These are phyloP conservation scores for Parathielavia hyrcaniae DNA, from an alignment of 495 filamentous ascomycete species.

Conservation along the genomic window DNA sequence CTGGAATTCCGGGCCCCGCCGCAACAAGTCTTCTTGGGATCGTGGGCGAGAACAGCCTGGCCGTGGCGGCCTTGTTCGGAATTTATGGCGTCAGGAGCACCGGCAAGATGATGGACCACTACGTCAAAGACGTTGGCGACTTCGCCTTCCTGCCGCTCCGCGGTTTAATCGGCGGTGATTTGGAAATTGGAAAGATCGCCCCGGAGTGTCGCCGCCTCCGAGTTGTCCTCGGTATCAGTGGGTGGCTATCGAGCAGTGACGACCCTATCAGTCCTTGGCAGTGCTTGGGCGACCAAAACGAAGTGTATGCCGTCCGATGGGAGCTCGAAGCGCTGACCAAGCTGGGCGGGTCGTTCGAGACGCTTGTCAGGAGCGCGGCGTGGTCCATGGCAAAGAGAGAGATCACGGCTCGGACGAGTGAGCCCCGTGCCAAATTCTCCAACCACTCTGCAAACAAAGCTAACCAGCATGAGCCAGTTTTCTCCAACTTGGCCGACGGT, in stretches of 20 bases:
- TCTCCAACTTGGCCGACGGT: conserved; percentile 61
- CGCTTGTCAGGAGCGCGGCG: conserved; percentile 66
- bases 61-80: conserved; percentile 81
- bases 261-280: conserved; percentile 72
- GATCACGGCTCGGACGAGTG: conserved; percentile 51
- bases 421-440: conserved; percentile 19
- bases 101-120: conserved; percentile 78
- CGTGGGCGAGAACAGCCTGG: conserved; percentile 66
- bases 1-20: conserved; percentile 52
- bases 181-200: conserved; percentile 39
- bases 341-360: conserved; percentile 66
- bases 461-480: conserved; percentile 49
- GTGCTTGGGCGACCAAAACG: conserved; percentile 59
- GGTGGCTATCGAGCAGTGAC: conserved; percentile 68
- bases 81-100: conserved; percentile 83
- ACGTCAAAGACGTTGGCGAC: conserved; percentile 79
- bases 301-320: conserved; percentile 80
- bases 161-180: conserved; percentile 28
- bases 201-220: conserved; percentile 57
- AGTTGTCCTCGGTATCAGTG: conserved; percentile 74
- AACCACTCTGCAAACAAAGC: conserved; percentile 26
- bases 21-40: conserved; percentile 74
- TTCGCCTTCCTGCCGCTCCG: conserved; percentile 81
- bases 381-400: conserved; percentile 73
- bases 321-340: conserved; percentile 72